A percentile compares a stretch with the other conserved stretches of the same genome.
phyloP scores from a whole-genome alignment of 1,284 basidiomycete genomes.

The Papiliotrema fonsecae region DNA sequence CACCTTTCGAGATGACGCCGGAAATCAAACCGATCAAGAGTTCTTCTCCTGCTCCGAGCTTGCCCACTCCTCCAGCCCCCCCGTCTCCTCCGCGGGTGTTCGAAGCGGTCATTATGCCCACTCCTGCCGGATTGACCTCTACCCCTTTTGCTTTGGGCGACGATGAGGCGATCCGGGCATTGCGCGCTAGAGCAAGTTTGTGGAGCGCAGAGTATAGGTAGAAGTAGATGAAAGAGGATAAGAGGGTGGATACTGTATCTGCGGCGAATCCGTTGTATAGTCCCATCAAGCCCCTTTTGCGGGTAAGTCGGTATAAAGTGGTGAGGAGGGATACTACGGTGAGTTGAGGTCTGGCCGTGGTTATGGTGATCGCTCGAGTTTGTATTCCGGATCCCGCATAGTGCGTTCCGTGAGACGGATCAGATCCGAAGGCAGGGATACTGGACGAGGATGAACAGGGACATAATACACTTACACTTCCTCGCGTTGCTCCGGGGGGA shows the following conservation, averaged over 20 bases:
- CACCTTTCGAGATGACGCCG: slow-evolving; percentile 47
- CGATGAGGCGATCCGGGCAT: slow-evolving; percentile 2
- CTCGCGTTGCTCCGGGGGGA: slow-evolving; percentile 5
- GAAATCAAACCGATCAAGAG: slow-evolving; percentile 49
- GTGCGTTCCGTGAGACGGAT: slow-evolving; percentile 1
- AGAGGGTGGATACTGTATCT: slow-evolving; percentile 48
- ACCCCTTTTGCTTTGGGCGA: slow-evolving; percentile 28
- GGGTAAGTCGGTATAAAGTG: slow-evolving; percentile 21
- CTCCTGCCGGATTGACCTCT: slow-evolving; percentile 12
- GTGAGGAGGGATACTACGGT: slow-evolving; percentile 21
- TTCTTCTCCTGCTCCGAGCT: slow-evolving; percentile 44
- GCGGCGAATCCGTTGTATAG: slow-evolving; percentile 45
- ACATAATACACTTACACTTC: slow-evolving; percentile 14
- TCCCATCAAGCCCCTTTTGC: slow-evolving; percentile 18
- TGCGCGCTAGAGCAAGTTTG: slow-evolving; percentile 8
- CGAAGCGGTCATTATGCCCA: background rate
- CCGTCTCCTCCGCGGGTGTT: slow-evolving; percentile 5
- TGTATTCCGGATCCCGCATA: too few species aligned
- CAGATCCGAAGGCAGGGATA: background rate
- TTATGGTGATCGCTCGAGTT: too few species aligned
- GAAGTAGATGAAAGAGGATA: slow-evolving; percentile 48
- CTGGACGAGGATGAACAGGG: background rate
- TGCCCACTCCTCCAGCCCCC: slow-evolving; percentile 2
- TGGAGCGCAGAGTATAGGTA: slow-evolving; percentile 39
- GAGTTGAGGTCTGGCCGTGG: slow-evolving; percentile 11